These are phyloP conservation scores for Fennellomyces sp. DNA, from an alignment of 371 early-diverging fungal genomes.

Conservation along the genomic window DNA sequence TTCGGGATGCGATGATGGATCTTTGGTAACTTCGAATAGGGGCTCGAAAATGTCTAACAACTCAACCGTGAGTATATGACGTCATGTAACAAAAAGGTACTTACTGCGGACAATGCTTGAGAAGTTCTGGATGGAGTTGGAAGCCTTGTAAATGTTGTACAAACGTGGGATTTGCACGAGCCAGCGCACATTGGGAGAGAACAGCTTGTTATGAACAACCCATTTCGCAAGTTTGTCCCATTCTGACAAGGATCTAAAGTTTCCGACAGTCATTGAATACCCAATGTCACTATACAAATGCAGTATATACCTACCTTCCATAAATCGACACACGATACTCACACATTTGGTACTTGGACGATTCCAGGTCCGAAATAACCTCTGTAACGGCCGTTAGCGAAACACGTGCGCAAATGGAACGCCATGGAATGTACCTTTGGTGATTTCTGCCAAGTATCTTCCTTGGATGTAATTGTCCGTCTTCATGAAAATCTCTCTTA, in stretches of 20 bases:
- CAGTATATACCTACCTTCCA: constrained; percentile 81
- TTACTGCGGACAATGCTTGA: constrained; percentile 79
- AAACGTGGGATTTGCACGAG: constrained; percentile 96
- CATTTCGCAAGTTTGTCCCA: constrained; percentile 97
- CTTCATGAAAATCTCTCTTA: constrained; percentile 93
- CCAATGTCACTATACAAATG: neutral
- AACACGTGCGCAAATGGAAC: no score
- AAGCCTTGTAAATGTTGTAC: constrained; percentile 88
- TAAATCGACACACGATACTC: constrained; percentile 95
- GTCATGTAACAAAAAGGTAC: constrained; percentile 12
- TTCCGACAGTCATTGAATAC: neutral
- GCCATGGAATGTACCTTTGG: no score
- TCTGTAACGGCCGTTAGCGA: no score
- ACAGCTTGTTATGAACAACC: constrained; percentile 92
- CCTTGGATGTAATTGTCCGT: constrained; percentile 96
- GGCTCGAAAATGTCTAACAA: constrained; percentile 94
- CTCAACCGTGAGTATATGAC: neutral
- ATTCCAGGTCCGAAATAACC: constrained; percentile 92
- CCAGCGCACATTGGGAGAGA: constrained; percentile 96
- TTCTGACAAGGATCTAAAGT: constrained; percentile 66
- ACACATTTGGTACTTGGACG: constrained; percentile 94
- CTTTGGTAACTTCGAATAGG: constrained; percentile 90
- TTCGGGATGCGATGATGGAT: constrained; percentile 86
- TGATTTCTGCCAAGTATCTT: constrained; percentile 92
- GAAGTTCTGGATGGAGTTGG: constrained; percentile 73